Conservation (phyloP, 768 basidiomycete genomes). For the Pulveroboletus sp. region DNA sequence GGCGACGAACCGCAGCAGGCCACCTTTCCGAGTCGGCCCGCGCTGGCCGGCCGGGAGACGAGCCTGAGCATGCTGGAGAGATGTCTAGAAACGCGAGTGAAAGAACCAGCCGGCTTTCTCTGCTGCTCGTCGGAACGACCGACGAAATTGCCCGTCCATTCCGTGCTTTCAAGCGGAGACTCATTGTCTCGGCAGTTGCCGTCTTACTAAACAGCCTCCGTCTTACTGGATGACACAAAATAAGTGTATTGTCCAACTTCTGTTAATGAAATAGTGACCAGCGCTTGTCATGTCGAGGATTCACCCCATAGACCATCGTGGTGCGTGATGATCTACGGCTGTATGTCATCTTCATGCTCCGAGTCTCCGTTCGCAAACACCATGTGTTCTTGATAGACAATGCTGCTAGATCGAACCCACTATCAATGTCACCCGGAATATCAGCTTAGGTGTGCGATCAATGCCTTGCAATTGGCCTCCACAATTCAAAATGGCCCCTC, state of each 20-base stretch:
- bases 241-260: too few relatives aligned
- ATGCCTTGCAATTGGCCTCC: too few relatives aligned
- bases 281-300: too few relatives aligned
- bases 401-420: neutral
- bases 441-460: too few relatives aligned
- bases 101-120: too few relatives aligned
- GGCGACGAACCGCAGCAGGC: conserved; percentile 39
- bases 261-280: too few relatives aligned
- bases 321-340: too few relatives aligned
- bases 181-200: conserved; percentile 10
- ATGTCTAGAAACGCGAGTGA: too few relatives aligned
- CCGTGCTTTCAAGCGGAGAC: conserved; percentile 22
- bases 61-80: conserved; percentile 70
- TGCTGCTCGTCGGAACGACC: conserved; percentile 44
- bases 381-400: neutral
- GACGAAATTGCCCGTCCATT: conserved; percentile 16
- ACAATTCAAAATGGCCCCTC: too few relatives aligned
- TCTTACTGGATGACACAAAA: too few relatives aligned
- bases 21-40: conserved; percentile 68
- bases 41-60: conserved; percentile 62
- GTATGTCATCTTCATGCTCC: neutral
- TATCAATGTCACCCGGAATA: neutral
- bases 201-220: too few relatives aligned
- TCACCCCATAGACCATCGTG: too few relatives aligned
- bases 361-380: neutral